phyloP scores from a whole-genome alignment of 148 eudicot genomes.

The Chenopodium berlandieri region DNA sequence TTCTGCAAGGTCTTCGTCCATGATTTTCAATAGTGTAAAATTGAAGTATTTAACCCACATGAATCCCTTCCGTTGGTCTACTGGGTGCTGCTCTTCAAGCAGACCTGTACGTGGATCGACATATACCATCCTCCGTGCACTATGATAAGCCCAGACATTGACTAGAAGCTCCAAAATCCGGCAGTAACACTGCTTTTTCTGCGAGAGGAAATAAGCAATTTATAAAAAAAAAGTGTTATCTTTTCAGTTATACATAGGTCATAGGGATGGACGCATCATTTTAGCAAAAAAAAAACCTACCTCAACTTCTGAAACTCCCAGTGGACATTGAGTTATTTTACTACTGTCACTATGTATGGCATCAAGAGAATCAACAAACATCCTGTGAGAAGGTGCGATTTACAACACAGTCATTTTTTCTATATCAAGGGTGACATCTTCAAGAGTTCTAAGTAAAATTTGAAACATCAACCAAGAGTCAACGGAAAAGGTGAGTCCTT shows the following conservation, averaged over 20 bases:
- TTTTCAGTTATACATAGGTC: not conserved
- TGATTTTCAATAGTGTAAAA: constrained; percentile 61
- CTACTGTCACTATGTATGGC: constrained; percentile 55
- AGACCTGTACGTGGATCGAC: constrained; percentile 69
- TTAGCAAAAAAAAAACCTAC: constrained; percentile 32
- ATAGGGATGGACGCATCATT: not conserved
- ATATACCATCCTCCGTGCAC: constrained; percentile 85
- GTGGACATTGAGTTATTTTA: constrained; percentile 43
- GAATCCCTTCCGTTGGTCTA: constrained; percentile 58
- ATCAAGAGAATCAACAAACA: constrained; percentile 91
- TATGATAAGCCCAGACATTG: constrained; percentile 99
- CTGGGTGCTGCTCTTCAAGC: constrained; percentile 83
- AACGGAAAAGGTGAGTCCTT: not conserved
- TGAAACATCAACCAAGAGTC: not conserved
- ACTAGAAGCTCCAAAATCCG: constrained; percentile 77
- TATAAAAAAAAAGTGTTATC: too few species aligned
- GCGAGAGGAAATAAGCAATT: constrained; percentile 16
- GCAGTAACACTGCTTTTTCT: constrained; percentile 89
- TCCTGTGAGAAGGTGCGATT: constrained; percentile 44
- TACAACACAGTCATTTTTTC: not conserved
- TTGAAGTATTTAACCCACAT: constrained; percentile 94
- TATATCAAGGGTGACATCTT: not conserved
- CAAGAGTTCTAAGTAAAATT: not conserved
- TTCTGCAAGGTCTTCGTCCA: constrained; percentile 99
- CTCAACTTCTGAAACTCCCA: constrained; percentile 71